These are phyloP conservation scores for Conticribra guillardii DNA, from an alignment of 108 stramenopile species.

Conservation along the genomic window DNA sequence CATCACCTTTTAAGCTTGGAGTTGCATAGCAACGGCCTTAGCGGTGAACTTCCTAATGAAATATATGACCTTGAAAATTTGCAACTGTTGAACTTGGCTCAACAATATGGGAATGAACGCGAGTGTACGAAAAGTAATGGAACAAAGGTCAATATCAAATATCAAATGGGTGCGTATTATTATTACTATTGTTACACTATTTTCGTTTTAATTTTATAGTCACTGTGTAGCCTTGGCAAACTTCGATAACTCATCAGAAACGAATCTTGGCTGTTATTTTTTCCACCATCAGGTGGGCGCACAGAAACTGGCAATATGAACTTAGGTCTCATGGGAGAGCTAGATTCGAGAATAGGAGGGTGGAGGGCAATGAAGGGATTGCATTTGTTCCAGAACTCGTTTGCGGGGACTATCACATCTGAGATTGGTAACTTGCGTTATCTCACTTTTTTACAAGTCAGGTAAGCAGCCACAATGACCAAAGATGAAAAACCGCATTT, in stretches of 20 bases:
- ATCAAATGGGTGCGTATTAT: conserved; percentile 9
- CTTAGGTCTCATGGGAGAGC: conserved; percentile 7
- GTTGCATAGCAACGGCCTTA: not conserved
- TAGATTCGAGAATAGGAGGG: conserved; percentile 1
- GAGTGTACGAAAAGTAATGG: conserved; percentile 13
- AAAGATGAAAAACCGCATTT: conserved; percentile 35
- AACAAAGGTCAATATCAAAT: conserved; percentile 4
- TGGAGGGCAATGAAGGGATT: conserved; percentile 39
- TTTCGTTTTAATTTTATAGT: too few species aligned
- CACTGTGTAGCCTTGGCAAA: too few species aligned
- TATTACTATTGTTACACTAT: too few species aligned
- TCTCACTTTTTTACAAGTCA: not conserved
- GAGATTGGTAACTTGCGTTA: conserved; percentile 49
- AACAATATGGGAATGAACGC: conserved; percentile 17
- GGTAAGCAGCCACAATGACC: conserved; percentile 8
- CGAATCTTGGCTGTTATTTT: too few species aligned
- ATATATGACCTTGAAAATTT: conserved; percentile 7
- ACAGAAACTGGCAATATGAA: not conserved
- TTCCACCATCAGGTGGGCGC: not conserved
- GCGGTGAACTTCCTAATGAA: not conserved
- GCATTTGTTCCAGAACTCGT: conserved; percentile 45
- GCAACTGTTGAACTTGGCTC: conserved; percentile 24
- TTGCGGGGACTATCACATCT: conserved; percentile 56
- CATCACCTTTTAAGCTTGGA: not conserved
- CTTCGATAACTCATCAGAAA: too few species aligned